A percentile compares a stretch with the other conserved stretches of the same genome.
These are phyloP conservation scores for Xylariomycetidae sp. DNA, from an alignment of 2,329 filamentous ascomycete species.

Conservation along the genomic window DNA sequence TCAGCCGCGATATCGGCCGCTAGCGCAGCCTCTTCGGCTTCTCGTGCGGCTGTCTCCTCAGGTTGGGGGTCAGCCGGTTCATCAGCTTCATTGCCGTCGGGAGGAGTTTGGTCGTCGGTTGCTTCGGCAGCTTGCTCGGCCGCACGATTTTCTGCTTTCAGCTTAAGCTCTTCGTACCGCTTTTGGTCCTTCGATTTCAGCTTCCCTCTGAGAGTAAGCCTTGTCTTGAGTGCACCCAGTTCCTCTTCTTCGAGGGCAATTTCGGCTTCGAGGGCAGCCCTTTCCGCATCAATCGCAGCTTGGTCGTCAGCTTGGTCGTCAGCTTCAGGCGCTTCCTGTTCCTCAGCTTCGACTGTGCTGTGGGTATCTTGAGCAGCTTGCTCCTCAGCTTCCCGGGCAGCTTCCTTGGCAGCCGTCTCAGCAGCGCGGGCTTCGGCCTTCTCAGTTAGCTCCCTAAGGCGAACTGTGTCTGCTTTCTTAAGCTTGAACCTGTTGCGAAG, in stretches of 20 bases:
- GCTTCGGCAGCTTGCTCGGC: constrained; percentile 30
- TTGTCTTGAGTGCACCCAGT: constrained; percentile 22
- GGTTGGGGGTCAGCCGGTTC: constrained; percentile 7
- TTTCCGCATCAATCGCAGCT: constrained; percentile 24
- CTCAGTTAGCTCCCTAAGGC: constrained; percentile 24
- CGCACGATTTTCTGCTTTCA: constrained; percentile 25
- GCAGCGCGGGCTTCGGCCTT: constrained; percentile 25
- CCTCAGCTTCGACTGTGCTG: constrained; percentile 14
- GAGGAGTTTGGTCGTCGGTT: constrained; percentile 28
- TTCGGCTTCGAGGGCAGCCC: constrained; percentile 23
- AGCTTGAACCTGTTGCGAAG: constrained; percentile 32
- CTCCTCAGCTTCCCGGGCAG: no score
- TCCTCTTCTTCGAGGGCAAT: constrained; percentile 37
- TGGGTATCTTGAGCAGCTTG: constrained; percentile 12
- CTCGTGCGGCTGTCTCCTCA: constrained; percentile 23
- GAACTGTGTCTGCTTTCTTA: constrained; percentile 20
- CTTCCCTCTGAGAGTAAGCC: no score
- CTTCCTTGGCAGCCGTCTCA: constrained; percentile 16
- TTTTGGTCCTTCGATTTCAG: constrained; percentile 24
- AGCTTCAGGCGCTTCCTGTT: constrained; percentile 14
- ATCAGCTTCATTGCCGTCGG: constrained; percentile 15
- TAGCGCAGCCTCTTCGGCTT: constrained; percentile 13
- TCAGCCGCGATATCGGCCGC: constrained; percentile 16
- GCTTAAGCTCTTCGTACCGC: constrained; percentile 29
- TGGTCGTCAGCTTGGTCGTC: constrained; percentile 22